Conservation (phyloP, 495 filamentous ascomycete species). For the Xylaria venustula region DNA sequence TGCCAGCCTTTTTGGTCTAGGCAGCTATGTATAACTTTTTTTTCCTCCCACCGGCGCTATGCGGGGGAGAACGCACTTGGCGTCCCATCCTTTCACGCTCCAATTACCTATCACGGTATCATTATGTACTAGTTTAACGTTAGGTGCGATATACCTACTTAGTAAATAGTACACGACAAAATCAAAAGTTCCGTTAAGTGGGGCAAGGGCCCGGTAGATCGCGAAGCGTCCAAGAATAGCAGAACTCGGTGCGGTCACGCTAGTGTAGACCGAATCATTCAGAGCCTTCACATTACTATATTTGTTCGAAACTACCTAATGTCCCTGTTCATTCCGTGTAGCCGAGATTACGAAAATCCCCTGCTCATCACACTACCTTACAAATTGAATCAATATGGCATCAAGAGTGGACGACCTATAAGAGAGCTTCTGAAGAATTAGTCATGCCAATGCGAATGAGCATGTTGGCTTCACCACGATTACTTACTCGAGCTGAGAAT, state of each 20-base stretch:
- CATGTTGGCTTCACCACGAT: neutral
- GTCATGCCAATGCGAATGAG: neutral
- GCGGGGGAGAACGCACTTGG: slow-evolving; percentile 4
- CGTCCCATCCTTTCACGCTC: neutral
- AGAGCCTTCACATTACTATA: neutral
- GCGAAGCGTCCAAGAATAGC: neutral
- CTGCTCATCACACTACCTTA: neutral
- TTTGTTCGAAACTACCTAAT: neutral
- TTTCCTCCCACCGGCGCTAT: neutral
- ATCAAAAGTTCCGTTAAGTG: neutral
- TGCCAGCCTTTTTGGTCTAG: too few relatives aligned
- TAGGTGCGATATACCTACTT: too few relatives aligned
- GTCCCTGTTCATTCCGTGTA: neutral
- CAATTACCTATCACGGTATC: too few relatives aligned
- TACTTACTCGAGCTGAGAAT: neutral
- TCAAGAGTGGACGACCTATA: neutral
- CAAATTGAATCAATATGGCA: neutral
- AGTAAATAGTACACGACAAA: neutral
- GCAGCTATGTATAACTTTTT: neutral
- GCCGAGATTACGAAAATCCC: neutral
- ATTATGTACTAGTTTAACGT: too few relatives aligned
- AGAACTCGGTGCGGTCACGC: slow-evolving; percentile 3
- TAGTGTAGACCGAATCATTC: slow-evolving; percentile 3
- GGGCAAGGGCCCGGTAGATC: slow-evolving; percentile 3
- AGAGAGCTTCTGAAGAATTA: neutral